Base-by-base conservation (phyloP, 164 flowering plant genomes). In the Vitis rotundifolia region DNA sequence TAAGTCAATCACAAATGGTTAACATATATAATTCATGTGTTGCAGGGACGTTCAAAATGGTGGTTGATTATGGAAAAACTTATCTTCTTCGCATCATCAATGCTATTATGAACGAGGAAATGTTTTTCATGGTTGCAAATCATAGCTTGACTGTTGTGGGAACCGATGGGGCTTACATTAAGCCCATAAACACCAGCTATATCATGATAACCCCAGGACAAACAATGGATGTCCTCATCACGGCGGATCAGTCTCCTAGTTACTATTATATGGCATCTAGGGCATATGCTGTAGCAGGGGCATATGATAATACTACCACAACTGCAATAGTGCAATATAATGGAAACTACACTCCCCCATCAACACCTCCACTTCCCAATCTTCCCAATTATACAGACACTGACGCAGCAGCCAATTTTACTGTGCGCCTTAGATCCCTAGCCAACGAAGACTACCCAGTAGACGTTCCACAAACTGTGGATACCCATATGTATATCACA, bases 81-180 rank as follows among this genome's bases (percentile, higher is more conserved):
- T 68, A 72, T 37, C 79, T 76, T 9, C 69, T 76, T 5, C 72
- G 79, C 4, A 60, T 76, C 10, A 54, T 76, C 66, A 76, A 68
- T 48, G 69, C 75, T 2, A 67, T 29, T 9, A 54, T 76, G 69
- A 69, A 76, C 47, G 66, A 58, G 26, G 60, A 63, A 2, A 37
- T 76, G 14, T 76, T 68, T 44, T 68, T 76, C 58, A 66, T 57
- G 2, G 48, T 76, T 10, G 71, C 79, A 5, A 44, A 55, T 2
- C 79, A 76, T 59, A 22, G 8, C 12, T 49, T 76, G 1, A 72
- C 71, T 0, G 51, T 72, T 1, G 73, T 76, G 5, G 73, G 69
- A 10, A 48, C 54, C 5, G 76, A 76, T 19, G 76, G 56, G 6
- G 31, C 54, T 18, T 76, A 76, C 53, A 3, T 64, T 12, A 72